Conservation (phyloP, 495 filamentous ascomycete genomes). For the Pseudevernia furfuracea region DNA sequence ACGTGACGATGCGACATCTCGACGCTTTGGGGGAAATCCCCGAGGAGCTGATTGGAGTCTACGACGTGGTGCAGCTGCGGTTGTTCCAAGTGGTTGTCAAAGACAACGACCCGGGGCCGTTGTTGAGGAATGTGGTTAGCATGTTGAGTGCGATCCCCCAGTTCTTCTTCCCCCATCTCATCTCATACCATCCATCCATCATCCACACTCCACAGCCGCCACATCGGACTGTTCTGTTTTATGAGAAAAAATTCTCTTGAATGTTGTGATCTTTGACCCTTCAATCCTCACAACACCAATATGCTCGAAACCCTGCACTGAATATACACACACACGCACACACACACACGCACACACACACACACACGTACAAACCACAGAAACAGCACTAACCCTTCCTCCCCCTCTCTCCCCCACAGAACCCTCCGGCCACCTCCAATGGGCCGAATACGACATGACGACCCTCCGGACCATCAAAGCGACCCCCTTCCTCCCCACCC, state of each 20-base stretch:
- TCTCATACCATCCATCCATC: no score
- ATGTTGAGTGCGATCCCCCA: conserved; percentile 17
- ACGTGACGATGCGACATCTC: conserved; percentile 28
- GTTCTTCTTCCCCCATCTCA: no score
- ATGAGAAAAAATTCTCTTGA: no score
- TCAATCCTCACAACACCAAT: no score
- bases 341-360: no score
- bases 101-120: conserved; percentile 10
- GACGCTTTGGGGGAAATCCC: conserved; percentile 28
- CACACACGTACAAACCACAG: no score
- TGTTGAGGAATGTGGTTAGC: conserved; percentile 8
- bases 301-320: no score
- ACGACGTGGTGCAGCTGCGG: conserved; percentile 36
- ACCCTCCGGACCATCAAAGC: not conserved
- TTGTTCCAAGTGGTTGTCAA: conserved; percentile 5
- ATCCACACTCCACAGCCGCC: no score
- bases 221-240: no score
- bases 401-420: conserved; percentile 10
- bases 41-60: conserved; percentile 25
- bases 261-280: no score
- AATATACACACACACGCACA: no score
- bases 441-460: conserved; percentile 30
- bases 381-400: no score
- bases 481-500: not conserved
- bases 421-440: conserved; percentile 33